Base-by-base conservation (phyloP, 441 rosid genomes). In the Euphorbia celastroides region DNA sequence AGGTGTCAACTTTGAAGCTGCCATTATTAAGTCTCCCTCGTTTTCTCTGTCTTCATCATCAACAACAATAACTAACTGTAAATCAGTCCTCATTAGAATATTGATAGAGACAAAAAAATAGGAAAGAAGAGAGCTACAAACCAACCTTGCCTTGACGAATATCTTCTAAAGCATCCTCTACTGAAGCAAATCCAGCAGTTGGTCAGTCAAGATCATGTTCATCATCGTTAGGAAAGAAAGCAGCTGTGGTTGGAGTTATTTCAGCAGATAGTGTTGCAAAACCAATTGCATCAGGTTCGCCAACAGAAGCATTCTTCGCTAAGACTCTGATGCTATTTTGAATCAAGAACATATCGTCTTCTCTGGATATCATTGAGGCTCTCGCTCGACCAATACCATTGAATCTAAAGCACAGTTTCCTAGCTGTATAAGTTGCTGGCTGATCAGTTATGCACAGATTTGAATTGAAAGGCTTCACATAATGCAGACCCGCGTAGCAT, bases 21-120 rank as follows among this genome's bases (percentile, higher is more conserved):
- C 95, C 97, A 91, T 85, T 71, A 93, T 83, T 52, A 93, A 85
- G 75, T 91, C 96, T 22, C 97, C 98, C 81, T 93, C 98, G 62
- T 90, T 91, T 77, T 93, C 98, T 81, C 98, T 78, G 72, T 91
- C 97, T 77, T 93, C 97, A 46, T 93, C 98, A 59, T 93, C 98
- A 25, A 90, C 98, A 60, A 87, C 98, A 44, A 90, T 75, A 57
- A 90, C 98, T 72, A 88, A 76, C 98, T 93, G 88, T 73, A 60
- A 59, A 65, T 22, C 65, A 72, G 63, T 71, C 38, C n/a, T n/a
- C n/a, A n/a, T n/a, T n/a, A n/a, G n/a, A 73, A 65, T 19, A 50
- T 36, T 41, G 5, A 14, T 32, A 62, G 22, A 31, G 50, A 17
- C 48, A 62, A 26, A 27, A 28, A 7, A 13, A 16, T 20, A 8